Base-by-base conservation (phyloP, 2,329 filamentous ascomycete genomes). In the Xylaria sp. region DNA sequence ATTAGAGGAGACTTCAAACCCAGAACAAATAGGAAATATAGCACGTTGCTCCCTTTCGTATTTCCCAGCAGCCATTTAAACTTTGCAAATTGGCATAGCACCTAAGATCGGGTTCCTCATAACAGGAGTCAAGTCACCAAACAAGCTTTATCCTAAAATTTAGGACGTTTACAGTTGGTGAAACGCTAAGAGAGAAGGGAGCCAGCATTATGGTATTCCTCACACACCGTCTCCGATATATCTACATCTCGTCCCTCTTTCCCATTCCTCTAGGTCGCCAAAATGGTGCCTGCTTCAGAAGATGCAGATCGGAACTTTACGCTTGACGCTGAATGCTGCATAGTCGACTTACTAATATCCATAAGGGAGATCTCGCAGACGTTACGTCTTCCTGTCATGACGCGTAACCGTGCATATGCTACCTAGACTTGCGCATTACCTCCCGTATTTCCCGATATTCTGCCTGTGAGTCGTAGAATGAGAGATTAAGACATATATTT, bases 311-410 rank as follows among this genome's bases (percentile, higher is more conserved):
- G 23, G 40, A 63, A 63, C 53, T 63, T 16, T 63, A 5, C 23
- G 5, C 29, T 23, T 0, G 2, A 18, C 18, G 37, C 60, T 27
- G 18, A 10, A 35, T n/a, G 10, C n/a, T 9, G 8, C n/a, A 25
- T 23, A 3, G 37, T 53, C 48, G 27, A 5, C 53, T 40, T 37
- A 23, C 32, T 10, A 16, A 27, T 21, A 23, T 18, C 35, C 18
- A 29, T 2, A 5, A 44, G 44, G 9, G 16, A 44, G 23, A n/a
- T 37, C 29, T 57, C 16, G 29, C 21, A 1, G 16, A 8, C 3
- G 12, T 63, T 68, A 63, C 65, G 60, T 55, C 48, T 10, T 27
- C 55, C 32, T 21, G 18, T 18, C 6, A 2, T 23, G 60, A 47
- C 48, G 48, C 60, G 37, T 53, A 59, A 42, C 42, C 42, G 27